Percentiles rank a stretch among this genome's conserved stretches.
Conservation (phyloP, 2,329 filamentous ascomycete genomes). For the Elsinoe australis region DNA sequence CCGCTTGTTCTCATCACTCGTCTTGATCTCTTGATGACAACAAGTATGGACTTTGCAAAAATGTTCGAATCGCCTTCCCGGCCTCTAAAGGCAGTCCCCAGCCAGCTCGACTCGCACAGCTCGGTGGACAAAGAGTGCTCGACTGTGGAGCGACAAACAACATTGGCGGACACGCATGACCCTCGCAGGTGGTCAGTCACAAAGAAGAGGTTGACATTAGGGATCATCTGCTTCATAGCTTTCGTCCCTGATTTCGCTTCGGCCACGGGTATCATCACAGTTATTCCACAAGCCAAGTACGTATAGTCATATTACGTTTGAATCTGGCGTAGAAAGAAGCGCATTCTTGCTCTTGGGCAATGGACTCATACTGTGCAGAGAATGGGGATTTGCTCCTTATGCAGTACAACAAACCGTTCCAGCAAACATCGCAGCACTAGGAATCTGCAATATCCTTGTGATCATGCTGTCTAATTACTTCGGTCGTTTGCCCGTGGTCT, state of each 20-base stretch:
- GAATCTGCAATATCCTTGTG: constrained; percentile 36
- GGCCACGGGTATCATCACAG: constrained; percentile 35
- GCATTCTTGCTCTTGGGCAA: no score
- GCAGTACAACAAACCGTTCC: constrained; percentile 36
- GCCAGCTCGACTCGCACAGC: no score
- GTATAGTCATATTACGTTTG: not conserved
- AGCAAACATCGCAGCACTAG: constrained; percentile 40
- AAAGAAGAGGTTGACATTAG: constrained; percentile 36
- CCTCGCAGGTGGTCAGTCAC: constrained; percentile 26
- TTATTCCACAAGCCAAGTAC: constrained; percentile 33
- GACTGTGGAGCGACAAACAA: no score
- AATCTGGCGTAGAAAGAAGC: no score
- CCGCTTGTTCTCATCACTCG: no score
- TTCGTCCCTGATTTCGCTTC: constrained; percentile 39
- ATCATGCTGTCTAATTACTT: constrained; percentile 39
- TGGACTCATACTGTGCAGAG: no score
- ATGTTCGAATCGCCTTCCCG: no score
- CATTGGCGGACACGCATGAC: constrained; percentile 23
- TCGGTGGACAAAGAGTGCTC: no score
- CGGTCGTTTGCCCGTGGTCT: constrained; percentile 39
- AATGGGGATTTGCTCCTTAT: constrained; percentile 34
- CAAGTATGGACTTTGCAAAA: no score
- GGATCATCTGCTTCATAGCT: constrained; percentile 33
- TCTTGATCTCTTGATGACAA: no score
- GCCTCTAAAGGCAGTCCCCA: no score